Conservation (phyloP, 106 monocot species). For the Hemerocallis citrina region DNA sequence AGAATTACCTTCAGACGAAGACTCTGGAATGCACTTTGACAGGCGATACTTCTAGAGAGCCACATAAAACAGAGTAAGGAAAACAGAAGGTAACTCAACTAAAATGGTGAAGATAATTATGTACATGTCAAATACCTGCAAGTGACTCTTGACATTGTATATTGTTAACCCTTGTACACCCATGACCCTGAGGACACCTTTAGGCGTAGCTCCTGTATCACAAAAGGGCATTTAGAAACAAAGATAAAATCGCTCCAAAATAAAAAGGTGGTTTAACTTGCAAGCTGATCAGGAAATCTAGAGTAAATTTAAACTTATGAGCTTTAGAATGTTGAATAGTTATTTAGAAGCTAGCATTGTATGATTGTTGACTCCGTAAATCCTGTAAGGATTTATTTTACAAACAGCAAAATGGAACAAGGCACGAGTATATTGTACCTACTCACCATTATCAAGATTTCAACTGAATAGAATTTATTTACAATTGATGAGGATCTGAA, state of each 20-base stretch:
- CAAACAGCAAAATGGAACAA: neutral
- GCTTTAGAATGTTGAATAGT: neutral
- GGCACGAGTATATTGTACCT: neutral
- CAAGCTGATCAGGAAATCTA: neutral
- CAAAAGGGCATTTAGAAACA: neutral
- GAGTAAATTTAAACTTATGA: neutral
- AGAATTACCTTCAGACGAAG: conserved; percentile 59
- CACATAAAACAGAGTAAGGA: conserved; percentile 4
- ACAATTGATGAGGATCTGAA: neutral
- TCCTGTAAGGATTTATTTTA: neutral
- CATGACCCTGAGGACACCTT: conserved; percentile 84
- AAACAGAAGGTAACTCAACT: neutral
- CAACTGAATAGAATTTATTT: neutral
- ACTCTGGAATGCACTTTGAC: conserved; percentile 72
- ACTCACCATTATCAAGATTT: neutral
- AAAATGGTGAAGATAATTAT: conserved; percentile 1
- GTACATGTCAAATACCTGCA: conserved; percentile 43
- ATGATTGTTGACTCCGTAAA: neutral
- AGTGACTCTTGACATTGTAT: conserved; percentile 92
- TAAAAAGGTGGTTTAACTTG: neutral
- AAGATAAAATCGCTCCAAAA: neutral
- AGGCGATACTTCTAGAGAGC: conserved; percentile 75
- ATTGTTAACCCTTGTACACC: conserved; percentile 75
- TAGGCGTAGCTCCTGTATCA: conserved; percentile 76
- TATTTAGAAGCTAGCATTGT: neutral